Percentiles rank a stretch among this genome's conserved stretches.
Evolutionary conservation across 2,329 filamentous ascomycete species (phyloP).

Genomic region (Capronia americana): DNA sequence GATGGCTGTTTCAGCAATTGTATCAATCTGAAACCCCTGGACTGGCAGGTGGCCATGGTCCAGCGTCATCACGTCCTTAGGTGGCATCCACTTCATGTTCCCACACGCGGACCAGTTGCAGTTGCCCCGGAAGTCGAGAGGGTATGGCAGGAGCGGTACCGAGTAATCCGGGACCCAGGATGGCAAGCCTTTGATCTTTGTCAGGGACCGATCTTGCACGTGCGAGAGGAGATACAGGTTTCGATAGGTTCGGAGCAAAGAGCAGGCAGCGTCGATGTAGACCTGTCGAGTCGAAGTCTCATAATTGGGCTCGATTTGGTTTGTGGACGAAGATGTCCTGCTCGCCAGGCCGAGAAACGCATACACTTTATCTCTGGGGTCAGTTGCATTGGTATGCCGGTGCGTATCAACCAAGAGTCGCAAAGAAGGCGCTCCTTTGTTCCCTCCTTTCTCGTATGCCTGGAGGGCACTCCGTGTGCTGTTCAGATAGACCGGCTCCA

Average conservation of each 20-base stretch:
- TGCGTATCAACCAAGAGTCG: constrained; percentile 16
- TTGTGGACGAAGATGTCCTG: neutral
- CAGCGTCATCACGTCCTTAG: constrained; percentile 2
- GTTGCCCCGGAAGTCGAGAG: constrained; percentile 20
- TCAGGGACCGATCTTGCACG: constrained; percentile 16
- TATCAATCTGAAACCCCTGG: constrained; percentile 20
- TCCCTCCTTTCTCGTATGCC: neutral
- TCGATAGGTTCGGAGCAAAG: constrained; percentile 2
- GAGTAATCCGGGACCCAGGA: constrained; percentile 23
- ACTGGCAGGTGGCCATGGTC: constrained; percentile 12
- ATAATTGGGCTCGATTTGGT: constrained; percentile 18
- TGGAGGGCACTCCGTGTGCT: constrained; percentile 19
- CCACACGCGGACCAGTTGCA: constrained; percentile 23
- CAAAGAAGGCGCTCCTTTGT: constrained; percentile 8
- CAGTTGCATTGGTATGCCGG: constrained; percentile 17
- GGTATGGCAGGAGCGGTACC: constrained; percentile 14
- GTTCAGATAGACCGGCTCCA: constrained; percentile 20
- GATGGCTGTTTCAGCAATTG: constrained; percentile 13
- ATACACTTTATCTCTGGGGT: constrained; percentile 21
- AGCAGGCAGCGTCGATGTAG: constrained; percentile 18
- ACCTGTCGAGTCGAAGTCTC: constrained; percentile 15
- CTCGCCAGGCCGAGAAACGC: constrained; percentile 19
- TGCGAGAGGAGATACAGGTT: constrained; percentile 18
- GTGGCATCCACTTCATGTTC: constrained; percentile 13
- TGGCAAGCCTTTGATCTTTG: constrained; percentile 18